Conservation (phyloP, 768 basidiomycete genomes). For the Suillus sp. region DNA sequence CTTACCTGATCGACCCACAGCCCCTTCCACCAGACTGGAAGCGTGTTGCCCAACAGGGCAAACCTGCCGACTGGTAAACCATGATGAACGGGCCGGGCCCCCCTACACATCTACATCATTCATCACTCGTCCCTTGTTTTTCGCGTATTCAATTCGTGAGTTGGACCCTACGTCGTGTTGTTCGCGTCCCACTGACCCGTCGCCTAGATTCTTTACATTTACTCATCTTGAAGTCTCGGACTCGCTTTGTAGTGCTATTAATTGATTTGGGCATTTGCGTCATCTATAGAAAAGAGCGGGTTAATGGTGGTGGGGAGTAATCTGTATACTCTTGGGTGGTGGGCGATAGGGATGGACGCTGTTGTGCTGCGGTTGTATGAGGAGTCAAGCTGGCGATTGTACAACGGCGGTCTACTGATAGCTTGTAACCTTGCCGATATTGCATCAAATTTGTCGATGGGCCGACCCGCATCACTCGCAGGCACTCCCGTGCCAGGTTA, state of each 20-base stretch:
- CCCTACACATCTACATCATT: neutral
- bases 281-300: neutral
- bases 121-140: neutral
- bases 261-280: neutral
- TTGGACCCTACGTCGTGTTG: no score
- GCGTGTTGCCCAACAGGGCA: neutral
- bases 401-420: neutral
- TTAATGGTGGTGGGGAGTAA: constrained; percentile 2
- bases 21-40: neutral
- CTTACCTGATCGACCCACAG: neutral
- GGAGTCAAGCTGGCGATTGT: neutral
- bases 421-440: constrained; percentile 3
- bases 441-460: neutral
- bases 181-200: neutral
- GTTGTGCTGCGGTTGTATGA: neutral
- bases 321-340: neutral
- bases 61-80: constrained; percentile 1
- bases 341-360: neutral
- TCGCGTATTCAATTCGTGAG: neutral
- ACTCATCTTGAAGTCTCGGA: neutral
- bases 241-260: neutral
- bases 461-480: neutral
- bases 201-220: no score
- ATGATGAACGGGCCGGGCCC: neutral
- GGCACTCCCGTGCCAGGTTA: neutral